Conservation (phyloP, 208 protist species). For the Plasmodiophora brassicae region DNA sequence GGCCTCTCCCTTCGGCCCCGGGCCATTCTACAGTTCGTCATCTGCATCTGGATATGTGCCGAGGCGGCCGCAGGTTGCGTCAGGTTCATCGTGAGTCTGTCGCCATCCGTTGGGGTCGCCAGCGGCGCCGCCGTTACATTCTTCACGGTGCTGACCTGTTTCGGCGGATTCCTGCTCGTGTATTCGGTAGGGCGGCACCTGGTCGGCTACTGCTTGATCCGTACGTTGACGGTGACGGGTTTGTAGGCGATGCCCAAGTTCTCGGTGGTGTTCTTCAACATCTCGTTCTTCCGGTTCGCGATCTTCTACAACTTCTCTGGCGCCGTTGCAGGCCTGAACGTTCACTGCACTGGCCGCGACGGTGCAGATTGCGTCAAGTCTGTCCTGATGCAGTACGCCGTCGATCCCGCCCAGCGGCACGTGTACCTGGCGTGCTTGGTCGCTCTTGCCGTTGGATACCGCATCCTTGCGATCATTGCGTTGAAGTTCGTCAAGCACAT, state of each 20-base stretch:
- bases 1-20: background rate
- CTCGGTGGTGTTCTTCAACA: background rate
- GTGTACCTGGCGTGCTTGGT: background rate
- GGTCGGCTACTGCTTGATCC: background rate
- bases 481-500: conserved; percentile 9
- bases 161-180: conserved; percentile 22
- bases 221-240: too few relatives aligned
- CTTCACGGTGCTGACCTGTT: background rate
- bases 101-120: background rate
- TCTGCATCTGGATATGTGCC: background rate
- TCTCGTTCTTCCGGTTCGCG: conserved; percentile 11
- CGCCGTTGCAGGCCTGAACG: background rate
- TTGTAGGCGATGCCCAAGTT: background rate
- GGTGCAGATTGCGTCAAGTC: background rate
- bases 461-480: background rate
- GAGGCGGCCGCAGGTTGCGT: background rate
- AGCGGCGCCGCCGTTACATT: background rate
- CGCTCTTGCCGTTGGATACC: background rate
- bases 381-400: background rate
- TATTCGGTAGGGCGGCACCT: background rate
- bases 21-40: background rate
- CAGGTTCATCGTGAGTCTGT: background rate
- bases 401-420: background rate
- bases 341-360: background rate
- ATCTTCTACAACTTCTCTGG: background rate